Base-by-base conservation (phyloP, 169 alveolate genomes). In the Eimeria sp. region DNA sequence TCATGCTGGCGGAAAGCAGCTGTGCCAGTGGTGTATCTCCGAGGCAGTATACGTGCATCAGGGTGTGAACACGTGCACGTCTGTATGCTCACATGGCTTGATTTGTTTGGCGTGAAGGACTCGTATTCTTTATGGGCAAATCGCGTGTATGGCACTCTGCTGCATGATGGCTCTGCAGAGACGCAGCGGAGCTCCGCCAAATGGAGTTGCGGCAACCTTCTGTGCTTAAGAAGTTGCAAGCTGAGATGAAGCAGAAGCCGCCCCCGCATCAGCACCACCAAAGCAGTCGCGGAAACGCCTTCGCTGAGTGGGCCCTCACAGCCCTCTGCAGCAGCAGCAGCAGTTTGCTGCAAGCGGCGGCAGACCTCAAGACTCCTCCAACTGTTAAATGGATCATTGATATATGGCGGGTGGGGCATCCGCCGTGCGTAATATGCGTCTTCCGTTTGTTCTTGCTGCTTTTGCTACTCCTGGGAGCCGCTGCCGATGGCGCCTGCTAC, bases 321-420 rank as follows among this genome's bases (percentile, higher is more conserved):
- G 91, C 91, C 57, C 75, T 83, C n/a, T 83, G 91, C 91, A 83
- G 91, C 91, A 54, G 91, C 51, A 83, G 91, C 73, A 83, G 91
- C 73, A 54, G 91, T 54, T 54, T 83, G 91, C 40, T 83, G 73
- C 91, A 83, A 63, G 91, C 91, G n/a, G 91, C 91, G 51, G 91
- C 91, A 54, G 91, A 83, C 75, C 91, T 83, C 22, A 83, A 83
- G 75, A 83, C 76, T 13, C 91, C 91, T 6, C 91, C 91, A 20
- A 54, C 49, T 54, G 91, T 83, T 43, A 7, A 49, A 5, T 83
- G 72, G 72, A 54, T 83, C 54, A 83, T 83, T 57, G 43, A 40
- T 75, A 27, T 57, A 16, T 83, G 91, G 91, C 40, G 75, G 91
- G 91, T 83, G 34, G 57, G 91, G 47, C 18, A 5, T 30, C 25